Evolutionary conservation across 2,329 filamentous ascomycete species (phyloP), one percentile per base, ranked within the genome.

Genomic region (Fusarium nematophilum): DNA sequence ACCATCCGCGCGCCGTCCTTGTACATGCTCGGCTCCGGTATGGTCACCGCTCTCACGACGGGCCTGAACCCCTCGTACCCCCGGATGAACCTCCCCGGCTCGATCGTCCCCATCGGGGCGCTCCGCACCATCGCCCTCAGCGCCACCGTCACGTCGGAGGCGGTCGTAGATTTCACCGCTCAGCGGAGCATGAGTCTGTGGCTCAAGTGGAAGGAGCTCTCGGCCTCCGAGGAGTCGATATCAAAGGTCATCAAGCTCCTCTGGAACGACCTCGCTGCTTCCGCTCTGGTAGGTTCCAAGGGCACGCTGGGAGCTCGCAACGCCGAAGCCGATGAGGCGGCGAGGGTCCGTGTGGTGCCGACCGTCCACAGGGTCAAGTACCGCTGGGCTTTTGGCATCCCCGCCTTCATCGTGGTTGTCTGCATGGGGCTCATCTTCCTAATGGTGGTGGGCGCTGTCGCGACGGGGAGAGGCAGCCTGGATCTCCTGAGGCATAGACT

Each of bases 231-330:
- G 10, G 56, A 57, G 1, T 29, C 59, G 3, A 40, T 57, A 18
- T 30, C 51, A 5, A 53, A 45, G 14, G 34, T 64, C 11, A 44
- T 53, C 26, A 56, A 55, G 21, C 49, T 64, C 2, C 44, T 62
- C 27, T 64, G 61, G 61, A 59, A 60, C 31, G 61, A 64, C 25
- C 26, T 64, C 8, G 63, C 63, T 1, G 63, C 65, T 5, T 67
- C 65, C 3, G 65, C 63, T 3, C 29, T 67, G 14, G 65, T 67
- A 5, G 65, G 63, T 2, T 51, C 63, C 6, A 67, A 65, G 42
- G 65, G 65, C 2, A 44, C 49, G 6, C 56, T 67, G 1, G 65
- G 65, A 2, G 26, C 61, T 9, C 37, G 53, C 21, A 67, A 67
- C 18, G 29, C 29, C 26, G 34, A 62, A 6, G 36, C 48, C 11